Conservation (phyloP, 1,284 basidiomycete species). For the Quambalaria eucalypti region DNA sequence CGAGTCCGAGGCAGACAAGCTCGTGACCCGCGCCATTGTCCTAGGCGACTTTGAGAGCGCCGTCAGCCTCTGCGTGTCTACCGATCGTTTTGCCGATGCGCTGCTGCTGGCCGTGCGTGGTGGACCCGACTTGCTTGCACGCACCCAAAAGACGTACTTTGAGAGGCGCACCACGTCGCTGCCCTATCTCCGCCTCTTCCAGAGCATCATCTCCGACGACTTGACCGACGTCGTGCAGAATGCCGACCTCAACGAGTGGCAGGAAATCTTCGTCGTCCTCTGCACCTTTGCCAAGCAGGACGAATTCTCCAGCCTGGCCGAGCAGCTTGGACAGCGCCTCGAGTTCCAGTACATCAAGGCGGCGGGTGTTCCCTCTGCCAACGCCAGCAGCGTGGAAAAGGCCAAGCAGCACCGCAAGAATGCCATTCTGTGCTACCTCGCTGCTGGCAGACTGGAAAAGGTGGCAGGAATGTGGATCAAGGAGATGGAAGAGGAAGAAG, state of each 20-base stretch:
- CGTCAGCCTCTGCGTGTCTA: conserved; percentile 79
- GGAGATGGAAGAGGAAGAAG: conserved; percentile 80
- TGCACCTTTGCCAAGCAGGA: conserved; percentile 84
- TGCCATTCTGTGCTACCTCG: conserved; percentile 77
- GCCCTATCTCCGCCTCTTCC: conserved; percentile 87
- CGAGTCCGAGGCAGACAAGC: conserved; percentile 75
- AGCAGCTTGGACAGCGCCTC: conserved; percentile 81
- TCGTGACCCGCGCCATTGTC: conserved; percentile 86
- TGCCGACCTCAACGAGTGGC: conserved; percentile 88
- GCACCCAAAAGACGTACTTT: conserved; percentile 90
- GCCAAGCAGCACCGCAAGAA: conserved; percentile 65
- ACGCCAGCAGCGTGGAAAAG: neutral
- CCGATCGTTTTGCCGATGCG: conserved; percentile 85
- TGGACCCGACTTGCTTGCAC: conserved; percentile 75
- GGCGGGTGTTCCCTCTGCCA: conserved; percentile 34
- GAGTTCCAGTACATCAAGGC: conserved; percentile 68
- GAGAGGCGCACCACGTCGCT: conserved; percentile 65
- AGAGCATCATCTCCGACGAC: conserved; percentile 87
- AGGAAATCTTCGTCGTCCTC: conserved; percentile 90
- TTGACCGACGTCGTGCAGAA: conserved; percentile 89
- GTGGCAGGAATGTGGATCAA: conserved; percentile 86
- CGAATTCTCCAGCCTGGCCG: conserved; percentile 79
- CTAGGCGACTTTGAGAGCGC: conserved; percentile 89
- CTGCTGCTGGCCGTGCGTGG: conserved; percentile 86
- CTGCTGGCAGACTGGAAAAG: conserved; percentile 78